Evolutionary conservation across 2,329 filamentous ascomycete species (phyloP).

Genomic region (Trichoderma endophyticum): DNA sequence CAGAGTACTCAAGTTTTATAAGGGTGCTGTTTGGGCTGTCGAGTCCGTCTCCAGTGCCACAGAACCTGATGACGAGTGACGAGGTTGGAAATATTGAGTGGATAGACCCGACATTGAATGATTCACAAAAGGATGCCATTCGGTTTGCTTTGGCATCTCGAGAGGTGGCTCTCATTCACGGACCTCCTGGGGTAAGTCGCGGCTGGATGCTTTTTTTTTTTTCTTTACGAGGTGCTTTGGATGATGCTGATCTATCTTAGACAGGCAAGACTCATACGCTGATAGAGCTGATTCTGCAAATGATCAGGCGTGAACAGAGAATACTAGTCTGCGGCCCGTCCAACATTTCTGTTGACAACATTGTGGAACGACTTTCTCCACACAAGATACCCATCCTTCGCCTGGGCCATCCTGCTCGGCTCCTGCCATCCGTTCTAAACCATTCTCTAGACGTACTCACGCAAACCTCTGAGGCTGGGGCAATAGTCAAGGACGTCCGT

Average conservation of each 20-base stretch:
- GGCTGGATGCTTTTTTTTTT: neutral
- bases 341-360: slow-evolving; percentile 97
- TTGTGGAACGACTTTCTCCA: slow-evolving; percentile 83
- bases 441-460: slow-evolving; percentile 92
- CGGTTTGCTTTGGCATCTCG: slow-evolving; percentile 78
- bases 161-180: slow-evolving; percentile 88
- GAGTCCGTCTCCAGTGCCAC: slow-evolving; percentile 47
- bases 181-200: slow-evolving; percentile 70
- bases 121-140: slow-evolving; percentile 65
- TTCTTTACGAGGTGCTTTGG: neutral
- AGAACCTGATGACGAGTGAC: slow-evolving; percentile 41
- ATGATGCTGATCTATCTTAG: slow-evolving; percentile 32
- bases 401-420: slow-evolving; percentile 85
- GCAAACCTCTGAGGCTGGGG: slow-evolving; percentile 82
- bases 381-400: slow-evolving; percentile 85
- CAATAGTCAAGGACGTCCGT: slow-evolving; percentile 84
- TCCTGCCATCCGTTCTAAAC: slow-evolving; percentile 81
- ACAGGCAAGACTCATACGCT: slow-evolving; percentile 97
- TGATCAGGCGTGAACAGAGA: slow-evolving; percentile 69
- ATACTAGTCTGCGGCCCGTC: slow-evolving; percentile 94
- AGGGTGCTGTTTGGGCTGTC: slow-evolving; percentile 61
- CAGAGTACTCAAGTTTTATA: slow-evolving; percentile 58
- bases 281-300: slow-evolving; percentile 91
- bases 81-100: slow-evolving; percentile 51
- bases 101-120: slow-evolving; percentile 61